Base-by-base conservation (phyloP, 352 stramenopile genomes). In the Globisporangium echinulatum region DNA sequence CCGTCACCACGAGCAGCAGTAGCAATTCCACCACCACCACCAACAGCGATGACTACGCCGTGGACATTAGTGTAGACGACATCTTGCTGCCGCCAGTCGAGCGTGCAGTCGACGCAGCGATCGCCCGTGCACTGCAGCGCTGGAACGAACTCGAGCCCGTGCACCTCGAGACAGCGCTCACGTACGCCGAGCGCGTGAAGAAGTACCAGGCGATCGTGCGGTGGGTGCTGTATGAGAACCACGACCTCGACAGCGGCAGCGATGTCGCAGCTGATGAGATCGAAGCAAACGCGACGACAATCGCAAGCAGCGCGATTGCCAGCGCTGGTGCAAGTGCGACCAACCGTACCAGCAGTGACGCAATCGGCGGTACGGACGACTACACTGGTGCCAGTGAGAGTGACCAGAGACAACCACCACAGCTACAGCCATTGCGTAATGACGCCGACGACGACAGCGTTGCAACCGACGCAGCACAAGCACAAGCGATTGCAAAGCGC, bases 81-180 rank as follows among this genome's bases (percentile, higher is more conserved):
- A 63, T 92, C 5, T 3, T 55, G 25, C 62, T 92, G 38, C 63
- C 63, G 2, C 69, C 79, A 25, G 62, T 90, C 15, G 77, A 92
- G 52, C 71, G 79, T 17, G 67, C 77, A 15, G 74, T 92, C 38
- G 78, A 90, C 11, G 39, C 57, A 19, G 63, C 75, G 13, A 71
- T 92, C 39, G 81, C 88, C 59, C 63, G 70, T 47, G 79, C 79
- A 14, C 65, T 92, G 37, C 69, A 69, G 44, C 72, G 63, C 49
- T 92, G 82, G 82, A 92, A 92, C 61, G 67, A 70, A 44, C 59
- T 73, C 44, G 69, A 86, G 48, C 69, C 74, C 10, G 79, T 72
- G 1, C 52, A 70, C 2, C 67, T 69, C 17, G 82, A 92, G 53
- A 61, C 72, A 37, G 69, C 75, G 38, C 65, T 89, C 64, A 44